phyloP scores from a whole-genome alignment of 352 stramenopile genomes.

The Peronosclerospora sorghi region DNA sequence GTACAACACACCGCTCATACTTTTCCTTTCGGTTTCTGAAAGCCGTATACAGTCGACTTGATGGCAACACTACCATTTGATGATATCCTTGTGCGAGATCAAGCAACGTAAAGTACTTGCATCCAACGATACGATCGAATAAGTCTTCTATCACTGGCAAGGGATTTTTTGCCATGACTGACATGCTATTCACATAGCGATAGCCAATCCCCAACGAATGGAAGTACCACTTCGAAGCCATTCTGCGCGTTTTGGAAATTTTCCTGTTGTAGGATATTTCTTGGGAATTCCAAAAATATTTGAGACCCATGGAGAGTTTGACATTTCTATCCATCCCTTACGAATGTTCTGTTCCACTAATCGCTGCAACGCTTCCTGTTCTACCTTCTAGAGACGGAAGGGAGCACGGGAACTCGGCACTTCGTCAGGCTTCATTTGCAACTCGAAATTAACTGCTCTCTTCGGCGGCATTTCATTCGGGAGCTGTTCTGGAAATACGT shows the following conservation, averaged over 20 bases:
- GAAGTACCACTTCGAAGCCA: conserved; percentile 8
- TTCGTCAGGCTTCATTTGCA: conserved; percentile 14
- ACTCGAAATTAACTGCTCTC: conserved; percentile 9
- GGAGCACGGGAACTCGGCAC: conserved; percentile 2
- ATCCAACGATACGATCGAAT: neutral
- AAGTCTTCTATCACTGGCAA: neutral
- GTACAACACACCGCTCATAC: conserved; percentile 5
- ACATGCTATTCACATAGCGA: neutral
- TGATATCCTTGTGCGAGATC: neutral
- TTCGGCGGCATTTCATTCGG: conserved; percentile 5
- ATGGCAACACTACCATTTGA: neutral
- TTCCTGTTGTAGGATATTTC: conserved; percentile 6
- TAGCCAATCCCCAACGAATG: conserved; percentile 1
- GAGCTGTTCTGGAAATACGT: conserved; percentile 10
- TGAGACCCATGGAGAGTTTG: conserved; percentile 15
- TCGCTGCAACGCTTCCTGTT: conserved; percentile 4
- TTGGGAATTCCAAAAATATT: conserved; percentile 19
- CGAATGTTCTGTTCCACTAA: conserved; percentile 9
- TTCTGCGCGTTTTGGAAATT: conserved; percentile 3
- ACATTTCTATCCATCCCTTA: conserved; percentile 16
- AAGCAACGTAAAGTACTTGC: neutral
- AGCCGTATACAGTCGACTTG: neutral
- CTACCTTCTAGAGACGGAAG: conserved; percentile 6
- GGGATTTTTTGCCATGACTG: neutral
- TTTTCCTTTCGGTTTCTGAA: neutral